These are phyloP conservation scores for Annona cherimola DNA, from an alignment of 164 flowering plant genomes.

Conservation along the genomic window DNA sequence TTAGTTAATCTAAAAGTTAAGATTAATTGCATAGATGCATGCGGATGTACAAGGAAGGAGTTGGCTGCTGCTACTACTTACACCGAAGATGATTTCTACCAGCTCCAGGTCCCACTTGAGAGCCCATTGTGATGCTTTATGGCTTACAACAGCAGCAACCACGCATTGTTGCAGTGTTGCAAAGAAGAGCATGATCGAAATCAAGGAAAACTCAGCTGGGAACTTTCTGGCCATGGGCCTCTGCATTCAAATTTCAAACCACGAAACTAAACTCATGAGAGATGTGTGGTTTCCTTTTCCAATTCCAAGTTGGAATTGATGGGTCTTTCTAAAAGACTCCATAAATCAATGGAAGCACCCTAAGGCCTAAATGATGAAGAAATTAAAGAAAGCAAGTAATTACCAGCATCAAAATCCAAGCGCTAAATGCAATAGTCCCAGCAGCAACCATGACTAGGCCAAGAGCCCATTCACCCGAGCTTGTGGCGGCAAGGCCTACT, in stretches of 20 bases:
- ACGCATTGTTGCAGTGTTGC: slow-evolving; percentile 3
- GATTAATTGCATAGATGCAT: no score
- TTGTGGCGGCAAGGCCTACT: not conserved
- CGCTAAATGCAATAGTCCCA: not conserved
- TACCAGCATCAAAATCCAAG: not conserved
- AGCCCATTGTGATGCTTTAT: not conserved
- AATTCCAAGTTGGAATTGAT: no score
- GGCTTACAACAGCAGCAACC: slow-evolving; percentile 2
- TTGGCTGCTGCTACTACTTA: no score
- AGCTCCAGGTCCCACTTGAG: slow-evolving; percentile 3
- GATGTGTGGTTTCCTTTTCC: no score
- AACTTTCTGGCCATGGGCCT: not conserved
- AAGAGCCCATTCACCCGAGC: not conserved
- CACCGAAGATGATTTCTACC: slow-evolving; percentile 2
- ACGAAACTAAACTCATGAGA: not conserved
- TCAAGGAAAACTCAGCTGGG: slow-evolving; percentile 1
- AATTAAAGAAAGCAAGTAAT: not conserved
- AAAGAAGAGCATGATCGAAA: slow-evolving; percentile 1
- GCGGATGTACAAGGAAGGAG: no score
- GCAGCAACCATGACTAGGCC: not conserved
- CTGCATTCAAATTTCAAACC: not conserved
- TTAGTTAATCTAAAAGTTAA: no score
- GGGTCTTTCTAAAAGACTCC: no score
- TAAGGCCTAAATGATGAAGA: no score
- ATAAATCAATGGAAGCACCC: not conserved